Base-by-base conservation (phyloP, 331 rosid species). In the Quercus phellos region DNA sequence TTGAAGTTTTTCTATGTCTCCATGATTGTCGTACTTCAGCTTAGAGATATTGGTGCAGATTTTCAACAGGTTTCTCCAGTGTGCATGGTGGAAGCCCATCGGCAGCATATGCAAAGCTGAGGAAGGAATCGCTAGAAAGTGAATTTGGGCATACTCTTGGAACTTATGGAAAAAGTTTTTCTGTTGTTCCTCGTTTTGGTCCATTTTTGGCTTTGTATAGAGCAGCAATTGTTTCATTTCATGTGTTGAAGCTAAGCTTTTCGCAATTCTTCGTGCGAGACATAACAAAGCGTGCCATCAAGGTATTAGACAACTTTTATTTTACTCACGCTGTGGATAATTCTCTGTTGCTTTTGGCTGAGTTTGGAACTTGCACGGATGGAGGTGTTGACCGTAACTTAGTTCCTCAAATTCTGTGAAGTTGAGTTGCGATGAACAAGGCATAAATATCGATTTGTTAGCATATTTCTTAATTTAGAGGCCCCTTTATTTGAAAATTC, bases 81-180 rank as follows among this genome's bases (percentile, higher is more conserved):
- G 97, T 95, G 83, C 99, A 95, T 26, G 98, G 98, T 54, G 99
- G 89, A 78, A 81, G 86, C 24, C 94, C 99, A 17, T 86, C 98
- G 27, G 86, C 97, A 26, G 98, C 89, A 74, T 95, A 95, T 81
- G 98, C 99, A 53, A 95, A 83, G 87, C 82, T 80, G 90, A 87
- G 98, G 90, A 91, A 90, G 88, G 94, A 95, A 77, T 88, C 88
- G 7, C 83, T 95, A 27, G 99, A 95, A 84, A 82, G 73, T 83
- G 77, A 91, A 84, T 92, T 95, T 63, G 94, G 98, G 77, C 94
- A 78, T 68, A 89, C 90, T 73, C 87, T 92, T 53, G 97, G 94
- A 82, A 82, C 86, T 71, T 79, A 90, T 75, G 77, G 94, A 81
- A 87, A 84, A 84, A 88, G 90, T 78, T 86, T 85, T 83, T 89